Evolutionary conservation across 352 stramenopile species (phyloP).

Genomic region (Globisporangium mamillatum): DNA sequence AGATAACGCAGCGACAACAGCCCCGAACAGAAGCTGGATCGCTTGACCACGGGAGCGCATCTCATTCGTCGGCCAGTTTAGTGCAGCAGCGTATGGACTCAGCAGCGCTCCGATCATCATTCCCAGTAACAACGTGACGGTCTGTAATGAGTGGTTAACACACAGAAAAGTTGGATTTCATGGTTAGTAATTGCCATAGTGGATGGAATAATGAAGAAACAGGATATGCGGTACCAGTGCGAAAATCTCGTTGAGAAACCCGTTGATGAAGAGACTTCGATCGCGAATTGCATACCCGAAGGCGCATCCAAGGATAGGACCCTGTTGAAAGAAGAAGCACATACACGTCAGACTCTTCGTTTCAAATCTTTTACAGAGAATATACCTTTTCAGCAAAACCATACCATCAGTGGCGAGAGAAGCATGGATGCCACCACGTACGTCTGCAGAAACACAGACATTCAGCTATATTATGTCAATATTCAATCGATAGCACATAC

Average conservation of each 20-base stretch:
- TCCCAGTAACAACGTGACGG: constrained; percentile 72
- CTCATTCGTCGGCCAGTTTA: constrained; percentile 83
- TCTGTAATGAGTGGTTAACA: constrained; percentile 24
- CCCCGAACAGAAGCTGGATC: constrained; percentile 79
- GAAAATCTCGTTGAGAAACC: constrained; percentile 80
- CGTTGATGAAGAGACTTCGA: constrained; percentile 80
- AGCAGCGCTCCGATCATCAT: constrained; percentile 80
- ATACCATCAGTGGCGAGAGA: constrained; percentile 85
- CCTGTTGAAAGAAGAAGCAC: constrained; percentile 23
- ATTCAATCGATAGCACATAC: neutral
- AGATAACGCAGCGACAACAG: constrained; percentile 72
- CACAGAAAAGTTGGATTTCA: neutral
- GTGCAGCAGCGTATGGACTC: constrained; percentile 67
- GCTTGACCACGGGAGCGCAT: constrained; percentile 78
- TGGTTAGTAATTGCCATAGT: neutral
- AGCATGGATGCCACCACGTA: constrained; percentile 88
- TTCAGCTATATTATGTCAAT: neutral
- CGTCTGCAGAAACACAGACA: constrained; percentile 37
- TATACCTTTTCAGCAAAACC: neutral
- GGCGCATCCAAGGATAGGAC: constrained; percentile 77
- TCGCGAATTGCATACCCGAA: constrained; percentile 82
- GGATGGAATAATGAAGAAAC: neutral
- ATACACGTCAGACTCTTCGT: neutral
- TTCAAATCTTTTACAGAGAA: too few relatives aligned
- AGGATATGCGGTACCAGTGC: constrained; percentile 43